Base-by-base conservation (phyloP, 495 filamentous ascomycete species). In the Staphylotrichum tortipilum region DNA sequence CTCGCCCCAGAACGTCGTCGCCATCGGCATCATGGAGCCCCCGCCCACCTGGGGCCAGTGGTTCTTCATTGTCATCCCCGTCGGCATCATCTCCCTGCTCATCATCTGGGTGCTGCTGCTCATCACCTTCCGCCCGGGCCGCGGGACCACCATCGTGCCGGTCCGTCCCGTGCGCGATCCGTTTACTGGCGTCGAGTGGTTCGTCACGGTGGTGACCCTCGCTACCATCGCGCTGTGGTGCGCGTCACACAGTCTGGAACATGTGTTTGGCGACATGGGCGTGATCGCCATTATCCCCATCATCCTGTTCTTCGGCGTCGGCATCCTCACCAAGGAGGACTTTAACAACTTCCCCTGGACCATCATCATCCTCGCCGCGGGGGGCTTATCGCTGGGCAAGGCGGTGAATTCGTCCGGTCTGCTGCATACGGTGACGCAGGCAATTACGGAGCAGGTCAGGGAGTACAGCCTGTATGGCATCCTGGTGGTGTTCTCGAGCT, bases 281-380 rank as follows among this genome's bases (percentile, higher is more conserved):
- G 88, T 99, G 47, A 85, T 99, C 38, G 92, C 92, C 45, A 94
- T 99, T 63, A 86, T 99, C 52, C 92, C 92, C 7, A 81, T 99
- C 34, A 86, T 92, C 31, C 71, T 95, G 29, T 99, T 99, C 77
- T 99, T 97, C 61, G 92, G 92, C 47, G 88, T 89, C 10, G 92
- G 92, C 31, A 94, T 99, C 61, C 78, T 99, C 11, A 99, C 90
- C 23, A 99, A 99, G 65, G 92, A 97, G 69, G 92, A 99, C 65
- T 99, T 99, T 63, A 99, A 99, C 74, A 99, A 99, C 62, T 99
- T 99, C 69, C 84, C 96, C 28, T 99, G 92, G 92, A 99, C 92
- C 22, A 97, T 99, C 68, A 97, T 99, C 71, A 96, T 99, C 59
- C 82, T 99, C 17, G 92, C 92, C 0, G 92, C 94, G 14, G 92